These are phyloP conservation scores for Botrytis squamosa DNA, from an alignment of 2,329 filamentous ascomycete genomes.

Conservation along the genomic window DNA sequence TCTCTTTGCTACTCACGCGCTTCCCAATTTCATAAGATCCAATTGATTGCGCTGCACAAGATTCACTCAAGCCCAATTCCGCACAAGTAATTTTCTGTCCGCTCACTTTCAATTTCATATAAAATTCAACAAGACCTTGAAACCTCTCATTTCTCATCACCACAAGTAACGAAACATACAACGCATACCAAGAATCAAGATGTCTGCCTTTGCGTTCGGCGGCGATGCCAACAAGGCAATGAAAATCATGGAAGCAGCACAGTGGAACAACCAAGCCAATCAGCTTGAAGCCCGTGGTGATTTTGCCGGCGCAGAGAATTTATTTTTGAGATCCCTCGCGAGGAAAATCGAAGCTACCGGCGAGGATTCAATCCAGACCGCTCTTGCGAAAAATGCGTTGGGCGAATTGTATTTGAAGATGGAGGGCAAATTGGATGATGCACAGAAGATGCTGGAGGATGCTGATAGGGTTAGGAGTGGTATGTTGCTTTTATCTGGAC, in stretches of 20 bases:
- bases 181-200: not conserved
- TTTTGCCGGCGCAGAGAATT: not conserved
- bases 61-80: not conserved
- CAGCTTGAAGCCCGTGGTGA: not conserved
- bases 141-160: not conserved
- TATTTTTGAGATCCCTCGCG: not conserved
- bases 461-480: not conserved
- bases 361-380: not conserved
- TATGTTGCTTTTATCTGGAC: not conserved
- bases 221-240: too few species aligned
- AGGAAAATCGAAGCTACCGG: not conserved
- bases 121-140: not conserved
- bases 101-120: fast-evolving
- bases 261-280: not conserved
- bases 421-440: not conserved
- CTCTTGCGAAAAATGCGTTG: not conserved
- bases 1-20: not conserved
- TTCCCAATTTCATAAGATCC: not conserved
- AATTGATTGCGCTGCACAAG: not conserved
- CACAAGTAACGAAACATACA: not conserved
- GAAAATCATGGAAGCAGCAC: not conserved
- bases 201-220: not conserved
- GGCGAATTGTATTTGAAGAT: conserved; percentile 5
- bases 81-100: not conserved
- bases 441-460: not conserved